These are phyloP conservation scores for Maudiozyma serrabonitensis DNA, from an alignment of 805 yeast species.

Conservation along the genomic window DNA sequence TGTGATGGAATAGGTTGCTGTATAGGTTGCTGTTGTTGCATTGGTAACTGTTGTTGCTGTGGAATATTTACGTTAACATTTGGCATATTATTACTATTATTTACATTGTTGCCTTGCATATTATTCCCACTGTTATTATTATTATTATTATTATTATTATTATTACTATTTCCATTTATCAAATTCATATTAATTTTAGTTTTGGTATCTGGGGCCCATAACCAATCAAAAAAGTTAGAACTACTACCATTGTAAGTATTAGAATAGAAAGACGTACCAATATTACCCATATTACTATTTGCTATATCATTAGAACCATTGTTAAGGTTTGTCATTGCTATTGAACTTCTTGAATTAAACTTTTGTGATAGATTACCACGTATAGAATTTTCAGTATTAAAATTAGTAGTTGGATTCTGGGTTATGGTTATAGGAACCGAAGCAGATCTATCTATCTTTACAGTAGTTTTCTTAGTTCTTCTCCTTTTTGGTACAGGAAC, in stretches of 20 bases:
- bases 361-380: neutral
- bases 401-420: neutral
- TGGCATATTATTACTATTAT: neutral
- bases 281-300: neutral
- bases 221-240: slow-evolving; percentile 1
- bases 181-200: neutral
- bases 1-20: neutral
- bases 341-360: neutral
- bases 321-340: neutral
- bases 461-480: neutral
- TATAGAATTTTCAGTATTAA: neutral
- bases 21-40: neutral
- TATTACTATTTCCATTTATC: neutral
- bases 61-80: neutral
- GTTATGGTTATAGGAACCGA: neutral
- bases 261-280: neutral
- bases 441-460: neutral
- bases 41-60: neutral
- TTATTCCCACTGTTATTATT: neutral
- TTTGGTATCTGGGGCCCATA: neutral
- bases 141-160: neutral
- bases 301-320: neutral
- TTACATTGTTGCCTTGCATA: too few relatives aligned
- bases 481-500: neutral
- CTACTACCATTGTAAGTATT: too few relatives aligned